These are phyloP conservation scores for Pyrrhoderma lamaoense DNA, from an alignment of 1,284 basidiomycete species.

Conservation along the genomic window DNA sequence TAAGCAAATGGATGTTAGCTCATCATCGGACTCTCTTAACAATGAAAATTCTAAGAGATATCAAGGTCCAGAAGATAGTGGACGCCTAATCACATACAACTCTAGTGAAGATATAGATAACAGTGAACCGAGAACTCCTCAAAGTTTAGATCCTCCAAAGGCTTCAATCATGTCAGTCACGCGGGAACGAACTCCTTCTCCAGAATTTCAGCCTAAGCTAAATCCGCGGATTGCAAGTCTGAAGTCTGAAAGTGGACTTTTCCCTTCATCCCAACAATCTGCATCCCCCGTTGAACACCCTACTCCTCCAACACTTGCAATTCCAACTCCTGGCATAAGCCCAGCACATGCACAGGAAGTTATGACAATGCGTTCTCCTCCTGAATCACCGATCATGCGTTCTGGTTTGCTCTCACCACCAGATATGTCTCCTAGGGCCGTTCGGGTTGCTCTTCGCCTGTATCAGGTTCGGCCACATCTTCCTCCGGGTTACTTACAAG, in stretches of 20 bases:
- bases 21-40: too few species aligned
- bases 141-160: background rate
- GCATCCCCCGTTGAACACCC: conserved; percentile 2
- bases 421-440: conserved; percentile 15
- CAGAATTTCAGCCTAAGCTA: conserved; percentile 10
- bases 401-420: conserved; percentile 12
- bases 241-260: conserved; percentile 3
- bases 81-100: conserved; percentile 1
- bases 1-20: background rate
- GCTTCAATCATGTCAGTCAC: background rate
- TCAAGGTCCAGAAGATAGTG: background rate
- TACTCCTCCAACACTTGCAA: conserved; percentile 11
- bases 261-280: background rate
- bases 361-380: conserved; percentile 9
- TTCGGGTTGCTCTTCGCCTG: conserved; percentile 7
- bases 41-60: background rate
- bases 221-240: conserved; percentile 15
- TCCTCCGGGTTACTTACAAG: conserved; percentile 6
- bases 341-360: conserved; percentile 6
- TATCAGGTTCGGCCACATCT: conserved; percentile 13
- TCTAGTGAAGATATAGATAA: background rate
- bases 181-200: conserved; percentile 13
- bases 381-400: conserved; percentile 8
- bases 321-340: conserved; percentile 13
- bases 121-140: background rate